Evolutionary conservation across 106 monocot species (phyloP).

Genomic region (Gastrodia elata): DNA sequence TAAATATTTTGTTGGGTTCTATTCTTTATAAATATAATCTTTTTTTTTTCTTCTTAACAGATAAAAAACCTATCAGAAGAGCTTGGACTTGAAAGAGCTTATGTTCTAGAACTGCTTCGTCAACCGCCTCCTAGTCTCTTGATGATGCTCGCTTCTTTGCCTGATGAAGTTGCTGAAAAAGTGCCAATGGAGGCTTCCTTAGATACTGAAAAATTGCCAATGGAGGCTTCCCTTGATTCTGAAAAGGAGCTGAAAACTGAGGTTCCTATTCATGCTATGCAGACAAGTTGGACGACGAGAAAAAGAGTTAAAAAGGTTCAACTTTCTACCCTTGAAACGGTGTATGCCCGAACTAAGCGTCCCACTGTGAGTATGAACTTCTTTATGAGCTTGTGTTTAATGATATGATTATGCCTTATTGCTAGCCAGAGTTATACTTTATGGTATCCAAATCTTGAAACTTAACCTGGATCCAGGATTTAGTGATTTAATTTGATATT

Average conservation of each 20-base stretch:
- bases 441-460: too few species aligned
- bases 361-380: conserved; percentile 59
- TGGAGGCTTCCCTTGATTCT: conserved; percentile 10
- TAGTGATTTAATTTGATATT: too few species aligned
- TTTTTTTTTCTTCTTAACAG: conserved; percentile 17
- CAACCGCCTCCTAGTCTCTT: conserved; percentile 84
- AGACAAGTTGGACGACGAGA: conserved; percentile 44
- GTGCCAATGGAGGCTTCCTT: conserved; percentile 12
- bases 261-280: conserved; percentile 55
- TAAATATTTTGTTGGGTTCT: not conserved
- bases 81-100: conserved; percentile 69
- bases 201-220: not conserved
- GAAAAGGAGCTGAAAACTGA: conserved; percentile 25
- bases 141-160: conserved; percentile 66
- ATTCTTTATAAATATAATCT: not conserved
- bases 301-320: conserved; percentile 92
- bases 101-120: conserved; percentile 81
- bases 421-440: not conserved
- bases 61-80: conserved; percentile 89
- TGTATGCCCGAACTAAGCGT: conserved; percentile 68
- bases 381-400: not conserved
- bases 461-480: too few species aligned
- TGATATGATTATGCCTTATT: conserved; percentile 1
- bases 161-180: conserved; percentile 40
- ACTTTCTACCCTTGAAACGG: conserved; percentile 71